Conservation (phyloP, 2,329 filamentous ascomycete genomes). For the Penicillium digitatum region DNA sequence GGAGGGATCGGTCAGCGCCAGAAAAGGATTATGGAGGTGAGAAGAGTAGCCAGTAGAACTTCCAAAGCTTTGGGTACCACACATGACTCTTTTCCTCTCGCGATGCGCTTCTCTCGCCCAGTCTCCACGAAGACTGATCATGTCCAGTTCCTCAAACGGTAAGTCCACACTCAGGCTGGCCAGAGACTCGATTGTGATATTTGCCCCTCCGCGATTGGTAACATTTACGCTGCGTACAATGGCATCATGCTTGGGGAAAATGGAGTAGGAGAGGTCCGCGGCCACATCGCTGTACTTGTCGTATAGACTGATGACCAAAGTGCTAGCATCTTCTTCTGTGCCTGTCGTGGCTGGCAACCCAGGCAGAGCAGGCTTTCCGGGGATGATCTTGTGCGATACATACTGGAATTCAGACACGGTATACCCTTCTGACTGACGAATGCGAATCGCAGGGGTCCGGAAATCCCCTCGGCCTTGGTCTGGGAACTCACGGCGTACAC, state of each 20-base stretch:
- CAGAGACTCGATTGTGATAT: constrained; percentile 54
- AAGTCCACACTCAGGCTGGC: constrained; percentile 61
- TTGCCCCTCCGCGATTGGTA: constrained; percentile 54
- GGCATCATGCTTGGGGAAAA: constrained; percentile 60
- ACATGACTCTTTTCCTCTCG: constrained; percentile 54
- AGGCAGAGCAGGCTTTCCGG: constrained; percentile 55
- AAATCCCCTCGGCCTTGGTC: constrained; percentile 63
- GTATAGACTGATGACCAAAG: constrained; percentile 55
- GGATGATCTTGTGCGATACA: constrained; percentile 52
- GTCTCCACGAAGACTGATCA: constrained; percentile 60
- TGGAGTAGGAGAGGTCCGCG: constrained; percentile 59
- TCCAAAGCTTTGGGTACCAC: constrained; percentile 54
- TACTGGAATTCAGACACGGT: constrained; percentile 59
- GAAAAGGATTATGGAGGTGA: constrained; percentile 62
- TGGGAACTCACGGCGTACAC: constrained; percentile 59
- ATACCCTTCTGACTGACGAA: constrained; percentile 56
- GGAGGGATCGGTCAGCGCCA: constrained; percentile 53
- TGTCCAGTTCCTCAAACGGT: constrained; percentile 57
- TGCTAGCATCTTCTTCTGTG: constrained; percentile 53
- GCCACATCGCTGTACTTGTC: constrained; percentile 58
- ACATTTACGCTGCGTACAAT: constrained; percentile 60
- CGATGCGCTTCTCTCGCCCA: constrained; percentile 59
- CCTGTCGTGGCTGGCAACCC: constrained; percentile 61
- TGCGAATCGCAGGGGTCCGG: constrained; percentile 58
- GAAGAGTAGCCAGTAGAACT: constrained; percentile 61